Evolutionary conservation across 352 stramenopile species (phyloP).

Genomic region (Achlya hypogyna): DNA sequence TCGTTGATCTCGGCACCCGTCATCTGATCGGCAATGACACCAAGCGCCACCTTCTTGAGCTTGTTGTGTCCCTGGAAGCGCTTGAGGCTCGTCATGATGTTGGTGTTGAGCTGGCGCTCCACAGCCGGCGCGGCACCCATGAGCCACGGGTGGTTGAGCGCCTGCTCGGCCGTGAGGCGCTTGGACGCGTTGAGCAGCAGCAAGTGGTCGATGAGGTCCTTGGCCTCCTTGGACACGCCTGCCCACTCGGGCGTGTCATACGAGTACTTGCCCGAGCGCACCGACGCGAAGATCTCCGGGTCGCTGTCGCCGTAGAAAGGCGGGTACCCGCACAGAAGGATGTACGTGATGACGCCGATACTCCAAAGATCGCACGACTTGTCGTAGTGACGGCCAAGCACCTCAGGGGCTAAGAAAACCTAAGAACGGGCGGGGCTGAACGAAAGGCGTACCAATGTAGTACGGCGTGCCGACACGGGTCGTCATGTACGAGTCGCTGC

Average conservation of each 20-base stretch:
- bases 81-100: slow-evolving; percentile 80
- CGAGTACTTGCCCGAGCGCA: slow-evolving; percentile 70
- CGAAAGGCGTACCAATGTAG: slow-evolving; percentile 61
- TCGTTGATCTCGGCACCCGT: slow-evolving; percentile 76
- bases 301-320: slow-evolving; percentile 95
- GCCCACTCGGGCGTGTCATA: slow-evolving; percentile 83
- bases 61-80: slow-evolving; percentile 85
- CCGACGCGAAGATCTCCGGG: slow-evolving; percentile 80
- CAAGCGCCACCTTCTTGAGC: slow-evolving; percentile 81
- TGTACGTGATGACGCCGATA: slow-evolving; percentile 94
- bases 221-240: slow-evolving; percentile 78
- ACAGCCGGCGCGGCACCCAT: slow-evolving; percentile 66
- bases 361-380: slow-evolving; percentile 95
- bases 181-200: slow-evolving; percentile 88
- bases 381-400: slow-evolving; percentile 91
- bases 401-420: slow-evolving; percentile 63
- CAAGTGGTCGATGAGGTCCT: slow-evolving; percentile 92
- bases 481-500: slow-evolving; percentile 69
- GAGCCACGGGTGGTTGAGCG: slow-evolving; percentile 74
- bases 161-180: slow-evolving; percentile 82
- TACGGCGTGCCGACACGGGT: slow-evolving; percentile 96
- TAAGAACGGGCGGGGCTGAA: not conserved
- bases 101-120: slow-evolving; percentile 68
- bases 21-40: slow-evolving; percentile 80
- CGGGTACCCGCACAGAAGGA: slow-evolving; percentile 92